phyloP scores from a whole-genome alignment of 176 grass and related monocot species.

The Cymbopogon citratus region DNA sequence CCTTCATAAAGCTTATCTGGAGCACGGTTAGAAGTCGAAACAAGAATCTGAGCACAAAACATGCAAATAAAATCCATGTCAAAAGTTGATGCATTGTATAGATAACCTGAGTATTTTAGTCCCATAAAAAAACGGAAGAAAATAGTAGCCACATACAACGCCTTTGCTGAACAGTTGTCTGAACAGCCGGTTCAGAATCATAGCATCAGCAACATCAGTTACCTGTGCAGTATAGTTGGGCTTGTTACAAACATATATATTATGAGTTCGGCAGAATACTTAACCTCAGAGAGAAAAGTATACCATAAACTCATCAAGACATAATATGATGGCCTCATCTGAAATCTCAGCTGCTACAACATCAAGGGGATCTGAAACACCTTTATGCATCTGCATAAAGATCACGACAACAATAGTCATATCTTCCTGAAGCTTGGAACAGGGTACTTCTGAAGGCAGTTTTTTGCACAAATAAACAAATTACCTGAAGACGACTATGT shows the following conservation, averaged over 20 bases:
- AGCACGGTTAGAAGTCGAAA: constrained; percentile 88
- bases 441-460: background rate
- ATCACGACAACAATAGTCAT: background rate
- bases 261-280: background rate
- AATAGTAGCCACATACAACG: constrained; percentile 54
- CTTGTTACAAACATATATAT: background rate
- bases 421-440: background rate
- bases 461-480: background rate
- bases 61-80: constrained; percentile 12
- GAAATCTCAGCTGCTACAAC: constrained; percentile 95
- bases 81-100: constrained; percentile 17
- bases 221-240: constrained; percentile 41
- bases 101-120: background rate
- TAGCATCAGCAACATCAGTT: constrained; percentile 94
- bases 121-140: constrained; percentile 16
- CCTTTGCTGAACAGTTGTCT: constrained; percentile 88
- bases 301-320: constrained; percentile 99
- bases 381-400: constrained; percentile 85
- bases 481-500: constrained; percentile 87
- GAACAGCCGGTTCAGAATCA: constrained; percentile 90
- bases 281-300: constrained; percentile 5
- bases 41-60: constrained; percentile 58
- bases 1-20: constrained; percentile 50
- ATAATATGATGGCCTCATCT: constrained; percentile 84
- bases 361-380: constrained; percentile 92